phyloP scores from a whole-genome alignment of 345 rosid genomes.

The Melastoma malabathricum region DNA sequence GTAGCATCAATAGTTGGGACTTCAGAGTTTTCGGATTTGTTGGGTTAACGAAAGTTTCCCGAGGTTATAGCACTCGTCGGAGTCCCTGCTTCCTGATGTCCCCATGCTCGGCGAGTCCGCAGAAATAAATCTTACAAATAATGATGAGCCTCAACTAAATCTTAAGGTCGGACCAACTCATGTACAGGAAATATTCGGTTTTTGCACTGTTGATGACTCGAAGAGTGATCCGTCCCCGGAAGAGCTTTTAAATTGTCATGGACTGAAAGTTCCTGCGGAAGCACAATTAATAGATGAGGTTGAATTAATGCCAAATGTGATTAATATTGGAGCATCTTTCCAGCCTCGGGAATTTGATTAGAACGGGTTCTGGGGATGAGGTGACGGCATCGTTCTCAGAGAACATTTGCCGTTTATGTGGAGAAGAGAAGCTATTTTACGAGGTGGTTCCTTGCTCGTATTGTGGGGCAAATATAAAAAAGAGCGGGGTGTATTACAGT shows the following conservation, averaged over 20 bases:
- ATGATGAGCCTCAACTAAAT: too few relatives aligned
- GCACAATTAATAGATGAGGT: too few relatives aligned
- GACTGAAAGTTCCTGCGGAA: too few relatives aligned
- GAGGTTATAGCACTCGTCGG: slow-evolving; percentile 17
- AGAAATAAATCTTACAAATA: too few relatives aligned
- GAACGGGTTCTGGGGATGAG: slow-evolving; percentile 28
- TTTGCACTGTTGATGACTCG: too few relatives aligned
- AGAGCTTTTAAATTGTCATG: too few relatives aligned
- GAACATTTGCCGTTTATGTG: slow-evolving; percentile 90
- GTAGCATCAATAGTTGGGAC: slow-evolving; percentile 8
- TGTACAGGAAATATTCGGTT: too few relatives aligned
- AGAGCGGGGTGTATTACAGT: slow-evolving; percentile 69
- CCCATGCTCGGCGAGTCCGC: too few relatives aligned
- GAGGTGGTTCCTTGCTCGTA: slow-evolving; percentile 87
- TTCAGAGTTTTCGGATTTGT: slow-evolving; percentile 9
- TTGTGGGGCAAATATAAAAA: slow-evolving; percentile 76
- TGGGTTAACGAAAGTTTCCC: slow-evolving; percentile 12
- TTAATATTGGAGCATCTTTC: slow-evolving; percentile 59
- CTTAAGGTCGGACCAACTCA: too few relatives aligned
- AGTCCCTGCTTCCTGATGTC: slow-evolving; percentile 11
- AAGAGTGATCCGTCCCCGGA: too few relatives aligned
- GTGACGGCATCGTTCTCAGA: slow-evolving; percentile 17
- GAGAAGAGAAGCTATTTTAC: slow-evolving; percentile 71
- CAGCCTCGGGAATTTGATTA: slow-evolving; percentile 78
- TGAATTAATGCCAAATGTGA: too few relatives aligned